phyloP scores from a whole-genome alignment of 2,329 filamentous ascomycete species.

The Aureobasidium sp. region DNA sequence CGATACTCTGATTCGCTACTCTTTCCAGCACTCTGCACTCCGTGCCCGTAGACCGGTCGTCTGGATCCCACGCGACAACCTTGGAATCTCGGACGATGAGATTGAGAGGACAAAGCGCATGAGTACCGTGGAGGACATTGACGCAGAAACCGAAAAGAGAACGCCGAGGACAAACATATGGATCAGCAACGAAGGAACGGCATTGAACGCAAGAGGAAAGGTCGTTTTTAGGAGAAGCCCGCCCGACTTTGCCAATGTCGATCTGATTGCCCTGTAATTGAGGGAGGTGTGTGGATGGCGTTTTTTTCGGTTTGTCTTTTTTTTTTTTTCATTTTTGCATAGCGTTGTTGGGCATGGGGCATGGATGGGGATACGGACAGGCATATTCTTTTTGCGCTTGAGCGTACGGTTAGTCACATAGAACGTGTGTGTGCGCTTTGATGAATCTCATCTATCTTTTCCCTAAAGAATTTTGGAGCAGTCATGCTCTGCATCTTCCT shows the following conservation, averaged over 20 bases:
- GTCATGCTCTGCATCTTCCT: no score
- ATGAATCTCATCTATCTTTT: no score
- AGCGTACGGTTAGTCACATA: no score
- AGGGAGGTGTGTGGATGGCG: not conserved
- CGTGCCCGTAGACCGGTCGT: slow-evolving; percentile 78
- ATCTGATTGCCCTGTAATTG: slow-evolving; percentile 67
- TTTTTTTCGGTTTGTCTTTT: not conserved
- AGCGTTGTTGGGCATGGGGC: not conserved
- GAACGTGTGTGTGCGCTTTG: no score
- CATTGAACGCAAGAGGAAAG: slow-evolving; percentile 72
- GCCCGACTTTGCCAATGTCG: slow-evolving; percentile 62
- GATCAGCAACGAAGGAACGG: slow-evolving; percentile 90
- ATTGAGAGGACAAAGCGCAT: slow-evolving; percentile 68
- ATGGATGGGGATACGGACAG: no score
- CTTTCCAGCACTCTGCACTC: slow-evolving; percentile 85
- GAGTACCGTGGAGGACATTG: slow-evolving; percentile 50
- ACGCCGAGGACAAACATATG: slow-evolving; percentile 52
- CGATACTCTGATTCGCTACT: slow-evolving; percentile 74
- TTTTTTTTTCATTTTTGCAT: not conserved
- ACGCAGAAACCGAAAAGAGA: slow-evolving; percentile 19
- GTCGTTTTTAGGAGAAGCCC: slow-evolving; percentile 81
- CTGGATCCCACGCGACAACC: slow-evolving; percentile 87
- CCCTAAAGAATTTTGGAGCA: no score
- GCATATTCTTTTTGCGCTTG: not conserved
- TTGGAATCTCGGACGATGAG: slow-evolving; percentile 89